Percentiles rank a stretch among this genome's conserved stretches.
Conservation (phyloP, 768 basidiomycete genomes). For the Gymnopilus junonius region DNA sequence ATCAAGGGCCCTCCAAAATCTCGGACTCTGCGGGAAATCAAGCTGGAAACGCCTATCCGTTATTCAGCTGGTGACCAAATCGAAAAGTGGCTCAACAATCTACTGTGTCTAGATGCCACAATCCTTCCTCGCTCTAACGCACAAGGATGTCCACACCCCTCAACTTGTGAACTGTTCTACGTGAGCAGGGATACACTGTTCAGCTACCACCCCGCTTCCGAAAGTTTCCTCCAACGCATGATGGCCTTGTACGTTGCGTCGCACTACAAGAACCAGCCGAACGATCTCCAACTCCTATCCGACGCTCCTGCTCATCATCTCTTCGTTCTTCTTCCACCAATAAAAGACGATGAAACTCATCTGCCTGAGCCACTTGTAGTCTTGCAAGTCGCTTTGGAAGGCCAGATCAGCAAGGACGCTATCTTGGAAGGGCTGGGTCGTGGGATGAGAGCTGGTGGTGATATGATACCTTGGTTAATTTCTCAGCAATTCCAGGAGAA, state of each 20-base stretch:
- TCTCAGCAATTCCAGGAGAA: constrained; percentile 96
- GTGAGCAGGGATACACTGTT: constrained; percentile 96
- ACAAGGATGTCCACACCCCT: constrained; percentile 92
- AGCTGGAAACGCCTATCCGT: constrained; percentile 93
- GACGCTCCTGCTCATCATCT: constrained; percentile 98
- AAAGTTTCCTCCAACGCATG: constrained; percentile 96
- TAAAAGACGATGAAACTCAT: constrained; percentile 87
- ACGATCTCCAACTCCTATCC: constrained; percentile 95
- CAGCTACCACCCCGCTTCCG: constrained; percentile 96
- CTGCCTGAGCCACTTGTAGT: constrained; percentile 96
- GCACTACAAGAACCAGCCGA: constrained; percentile 99
- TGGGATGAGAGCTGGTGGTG: constrained; percentile 87
- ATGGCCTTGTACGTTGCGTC: constrained; percentile 97
- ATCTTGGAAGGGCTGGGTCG: constrained; percentile 87
- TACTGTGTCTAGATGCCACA: constrained; percentile 92
- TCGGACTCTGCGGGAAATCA: constrained; percentile 88
- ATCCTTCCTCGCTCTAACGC: constrained; percentile 45
- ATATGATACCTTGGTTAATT: constrained; percentile 98
- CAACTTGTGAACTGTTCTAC: constrained; percentile 92
- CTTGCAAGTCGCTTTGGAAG: constrained; percentile 94
- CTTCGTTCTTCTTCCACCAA: constrained; percentile 92
- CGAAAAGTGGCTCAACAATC: constrained; percentile 91
- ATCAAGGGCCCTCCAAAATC: constrained; percentile 65
- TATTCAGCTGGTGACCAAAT: constrained; percentile 86
- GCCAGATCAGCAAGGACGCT: constrained; percentile 82